Evolutionary conservation across 345 rosid species (phyloP), one percentile per base, ranked within the genome.

Genomic region (Syzygium jambos): DNA sequence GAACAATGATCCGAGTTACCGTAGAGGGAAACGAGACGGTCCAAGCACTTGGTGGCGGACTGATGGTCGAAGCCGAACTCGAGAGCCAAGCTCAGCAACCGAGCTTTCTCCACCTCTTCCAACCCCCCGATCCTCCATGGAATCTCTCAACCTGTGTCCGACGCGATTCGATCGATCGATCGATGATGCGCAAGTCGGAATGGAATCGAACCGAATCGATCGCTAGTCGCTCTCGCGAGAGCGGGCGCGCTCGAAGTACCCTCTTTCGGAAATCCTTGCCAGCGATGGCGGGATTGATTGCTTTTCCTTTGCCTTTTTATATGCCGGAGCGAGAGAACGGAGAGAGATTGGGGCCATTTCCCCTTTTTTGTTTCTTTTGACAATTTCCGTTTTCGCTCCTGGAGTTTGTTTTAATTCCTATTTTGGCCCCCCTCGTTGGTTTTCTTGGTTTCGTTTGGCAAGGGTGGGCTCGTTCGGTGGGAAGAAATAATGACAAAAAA

Each of bases 11-110:
- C 22, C 11, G 27, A 0, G 2, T 55, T n/a, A 21, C 12, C 5
- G 0, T 55, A 55, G 27, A 55, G 59, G 0, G 59, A 55, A 91
- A 91, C 96, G 90, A 96, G 90, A 87, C 93, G 95, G 86, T 93
- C 93, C 46, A 96, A 90, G 90, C 95, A 91, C 87, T 90, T 93
- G 68, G 86, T 90, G 0, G 59, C 27, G 23, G 97, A 92, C 41
- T 93, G 92, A 73, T 92, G 92, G 56, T 94, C 95, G 89, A 95
- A 96, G 27, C 98, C 95, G 49, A 92, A 90, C 0, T 91, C 93
- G 53, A 93, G 91, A 61, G 98, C 99, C 88, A 97, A 87, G 94
- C 95, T 95, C 51, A 96, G 68, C 61, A 95, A 89, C 87, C 95
- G 93, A 55, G 27, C 59, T 55, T 3, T 55, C 2, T 8, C 11